Conservation (phyloP, 371 early-diverging fungal genomes). For the Dinochytrium kinnereticum region DNA sequence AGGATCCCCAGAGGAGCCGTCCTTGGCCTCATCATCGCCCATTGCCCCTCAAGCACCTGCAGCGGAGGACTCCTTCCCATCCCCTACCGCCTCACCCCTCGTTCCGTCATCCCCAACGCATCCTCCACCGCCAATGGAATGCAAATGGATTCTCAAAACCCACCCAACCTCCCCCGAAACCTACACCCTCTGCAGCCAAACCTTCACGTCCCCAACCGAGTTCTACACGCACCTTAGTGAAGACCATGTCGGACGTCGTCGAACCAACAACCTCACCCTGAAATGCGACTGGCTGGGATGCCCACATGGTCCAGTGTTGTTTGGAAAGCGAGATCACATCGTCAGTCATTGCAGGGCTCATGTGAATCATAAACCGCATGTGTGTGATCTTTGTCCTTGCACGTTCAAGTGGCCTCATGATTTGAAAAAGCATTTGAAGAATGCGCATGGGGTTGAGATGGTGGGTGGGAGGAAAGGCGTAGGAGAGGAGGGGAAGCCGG, state of each 20-base stretch:
- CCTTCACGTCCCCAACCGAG: background rate
- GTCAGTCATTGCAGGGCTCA: conserved; percentile 13
- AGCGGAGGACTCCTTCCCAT: background rate
- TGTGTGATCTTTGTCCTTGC: background rate
- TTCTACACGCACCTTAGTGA: conserved; percentile 19
- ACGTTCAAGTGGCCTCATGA: conserved; percentile 20
- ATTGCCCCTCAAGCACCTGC: background rate
- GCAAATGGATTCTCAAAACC: conserved; percentile 1
- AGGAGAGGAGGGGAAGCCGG: background rate
- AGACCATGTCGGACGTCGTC: conserved; percentile 17
- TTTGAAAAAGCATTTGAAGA: conserved; percentile 18
- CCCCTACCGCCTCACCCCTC: background rate
- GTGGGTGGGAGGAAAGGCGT: background rate
- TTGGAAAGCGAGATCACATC: conserved; percentile 20
- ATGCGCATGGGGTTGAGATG: background rate
- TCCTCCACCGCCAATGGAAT: conserved; percentile 6
- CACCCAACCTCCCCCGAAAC: background rate
- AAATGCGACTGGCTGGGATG: conserved; percentile 13
- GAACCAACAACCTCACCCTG: conserved; percentile 4
- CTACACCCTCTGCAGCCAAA: background rate
- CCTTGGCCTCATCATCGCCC: background rate
- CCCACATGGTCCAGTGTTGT: conserved; percentile 11
- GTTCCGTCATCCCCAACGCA: background rate
- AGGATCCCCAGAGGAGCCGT: too few species aligned
- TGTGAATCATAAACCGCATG: background rate